Percentiles rank a stretch among this genome's conserved stretches.
phyloP scores from a whole-genome alignment of 192 early-diverging fungal species.

The Backusella psychrophila region DNA sequence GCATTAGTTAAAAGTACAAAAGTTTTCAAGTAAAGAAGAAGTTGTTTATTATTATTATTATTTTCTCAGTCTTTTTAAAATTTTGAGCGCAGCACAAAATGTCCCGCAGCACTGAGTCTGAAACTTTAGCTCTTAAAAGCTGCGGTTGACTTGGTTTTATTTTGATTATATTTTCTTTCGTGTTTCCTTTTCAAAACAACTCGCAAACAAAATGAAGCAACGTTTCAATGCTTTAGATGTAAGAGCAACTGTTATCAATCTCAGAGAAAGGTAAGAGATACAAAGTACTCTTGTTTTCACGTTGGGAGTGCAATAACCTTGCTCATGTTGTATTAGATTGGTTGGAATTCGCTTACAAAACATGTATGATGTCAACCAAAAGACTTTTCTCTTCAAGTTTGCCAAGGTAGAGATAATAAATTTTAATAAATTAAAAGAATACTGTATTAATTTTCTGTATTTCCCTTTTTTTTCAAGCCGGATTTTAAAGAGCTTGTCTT shows the following conservation, averaged over 20 bases:
- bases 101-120: background rate
- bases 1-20: background rate
- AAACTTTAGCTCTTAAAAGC: background rate
- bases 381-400: conserved; percentile 93
- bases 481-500: conserved; percentile 86
- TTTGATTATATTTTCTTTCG: background rate
- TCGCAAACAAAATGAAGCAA: conserved; percentile 64
- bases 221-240: conserved; percentile 91
- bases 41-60: background rate
- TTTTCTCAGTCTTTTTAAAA: background rate
- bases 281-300: background rate
- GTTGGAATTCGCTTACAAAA: conserved; percentile 90
- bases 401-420: conserved; percentile 49
- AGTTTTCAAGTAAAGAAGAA: background rate
- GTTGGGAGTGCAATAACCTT: background rate
- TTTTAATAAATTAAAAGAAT: background rate
- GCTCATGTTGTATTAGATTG: conserved; percentile 40
- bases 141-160: background rate
- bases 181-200: background rate
- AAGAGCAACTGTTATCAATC: conserved; percentile 73
- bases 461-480: conserved; percentile 38
- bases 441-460: background rate
- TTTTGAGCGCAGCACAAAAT: background rate
- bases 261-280: conserved; percentile 54
- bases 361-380: conserved; percentile 90